These are phyloP conservation scores for Apiotrichum montevideense DNA, from an alignment of 1,284 basidiomycete genomes.

Conservation along the genomic window DNA sequence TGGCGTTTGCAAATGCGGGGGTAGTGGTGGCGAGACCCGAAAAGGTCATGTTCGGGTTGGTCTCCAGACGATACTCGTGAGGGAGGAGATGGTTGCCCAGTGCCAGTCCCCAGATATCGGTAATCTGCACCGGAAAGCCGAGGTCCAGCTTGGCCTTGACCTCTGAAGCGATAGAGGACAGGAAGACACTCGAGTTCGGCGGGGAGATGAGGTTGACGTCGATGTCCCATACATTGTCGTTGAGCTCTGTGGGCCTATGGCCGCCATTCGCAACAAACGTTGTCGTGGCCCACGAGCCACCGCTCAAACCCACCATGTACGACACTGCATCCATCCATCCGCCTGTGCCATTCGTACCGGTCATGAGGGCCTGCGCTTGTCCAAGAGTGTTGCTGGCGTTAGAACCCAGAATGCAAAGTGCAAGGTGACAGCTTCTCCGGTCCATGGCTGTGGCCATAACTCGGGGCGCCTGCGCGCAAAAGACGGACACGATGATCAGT, in stretches of 20 bases:
- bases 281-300: constrained; percentile 42
- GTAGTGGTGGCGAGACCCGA: constrained; percentile 28
- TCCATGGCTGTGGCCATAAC: no score
- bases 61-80: constrained; percentile 29
- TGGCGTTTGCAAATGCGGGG: constrained; percentile 13
- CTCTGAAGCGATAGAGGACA: constrained; percentile 25
- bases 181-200: constrained; percentile 36
- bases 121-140: constrained; percentile 42
- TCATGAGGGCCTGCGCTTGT: constrained; percentile 4
- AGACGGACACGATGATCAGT: background rate
- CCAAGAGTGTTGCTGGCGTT: constrained; percentile 9
- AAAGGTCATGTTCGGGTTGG: constrained; percentile 42
- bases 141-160: constrained; percentile 29
- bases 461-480: no score
- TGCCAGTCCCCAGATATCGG: constrained; percentile 41
- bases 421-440: background rate
- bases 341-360: constrained; percentile 19
- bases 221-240: constrained; percentile 46
- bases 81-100: constrained; percentile 41
- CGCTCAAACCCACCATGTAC: constrained; percentile 42
- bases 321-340: constrained; percentile 38
- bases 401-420: background rate
- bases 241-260: constrained; percentile 28
- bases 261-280: constrained; percentile 40
- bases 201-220: constrained; percentile 48